These are phyloP conservation scores for Gossypium armourianum DNA, from an alignment of 441 rosid genomes.

Conservation along the genomic window DNA sequence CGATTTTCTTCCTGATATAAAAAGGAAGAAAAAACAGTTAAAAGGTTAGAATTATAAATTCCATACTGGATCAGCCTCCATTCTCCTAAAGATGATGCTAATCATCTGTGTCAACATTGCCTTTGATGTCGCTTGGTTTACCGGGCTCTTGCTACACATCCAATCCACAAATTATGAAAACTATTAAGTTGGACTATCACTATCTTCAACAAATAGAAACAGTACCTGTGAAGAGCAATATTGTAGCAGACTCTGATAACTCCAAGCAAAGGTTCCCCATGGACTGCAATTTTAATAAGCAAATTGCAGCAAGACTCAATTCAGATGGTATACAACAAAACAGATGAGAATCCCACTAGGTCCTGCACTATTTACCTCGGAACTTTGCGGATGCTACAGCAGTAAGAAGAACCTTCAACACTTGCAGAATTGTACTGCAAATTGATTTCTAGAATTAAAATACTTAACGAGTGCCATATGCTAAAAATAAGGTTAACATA, in stretches of 20 bases:
- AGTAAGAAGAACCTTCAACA: conserved; percentile 89
- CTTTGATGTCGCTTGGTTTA: conserved; percentile 95
- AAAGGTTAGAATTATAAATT: neutral
- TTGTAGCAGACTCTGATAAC: conserved; percentile 93
- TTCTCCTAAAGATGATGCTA: conserved; percentile 83
- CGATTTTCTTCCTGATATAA: neutral
- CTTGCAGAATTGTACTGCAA: conserved; percentile 86
- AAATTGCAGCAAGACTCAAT: neutral
- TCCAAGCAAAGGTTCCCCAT: conserved; percentile 92
- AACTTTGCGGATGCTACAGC: conserved; percentile 92
- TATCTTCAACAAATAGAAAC: conserved; percentile 12
- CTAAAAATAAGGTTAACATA: conserved; percentile 11
- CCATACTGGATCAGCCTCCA: conserved; percentile 81
- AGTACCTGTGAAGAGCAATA: conserved; percentile 89
- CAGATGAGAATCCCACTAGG: conserved; percentile 13
- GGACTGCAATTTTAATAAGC: conserved; percentile 45
- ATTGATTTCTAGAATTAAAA: conserved; percentile 21
- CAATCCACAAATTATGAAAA: conserved; percentile 26
- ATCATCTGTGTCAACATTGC: conserved; percentile 99
- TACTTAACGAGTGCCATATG: conserved; percentile 19
- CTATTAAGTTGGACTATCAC: conserved; percentile 9
- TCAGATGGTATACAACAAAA: neutral
- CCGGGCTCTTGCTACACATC: conserved; percentile 83
- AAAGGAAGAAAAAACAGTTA: neutral
- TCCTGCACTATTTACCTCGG: conserved; percentile 47